A percentile compares a stretch with the other conserved stretches of the same genome.
phyloP scores from a whole-genome alignment of 2,329 filamentous ascomycete species.

The Didymella keratinophila region DNA sequence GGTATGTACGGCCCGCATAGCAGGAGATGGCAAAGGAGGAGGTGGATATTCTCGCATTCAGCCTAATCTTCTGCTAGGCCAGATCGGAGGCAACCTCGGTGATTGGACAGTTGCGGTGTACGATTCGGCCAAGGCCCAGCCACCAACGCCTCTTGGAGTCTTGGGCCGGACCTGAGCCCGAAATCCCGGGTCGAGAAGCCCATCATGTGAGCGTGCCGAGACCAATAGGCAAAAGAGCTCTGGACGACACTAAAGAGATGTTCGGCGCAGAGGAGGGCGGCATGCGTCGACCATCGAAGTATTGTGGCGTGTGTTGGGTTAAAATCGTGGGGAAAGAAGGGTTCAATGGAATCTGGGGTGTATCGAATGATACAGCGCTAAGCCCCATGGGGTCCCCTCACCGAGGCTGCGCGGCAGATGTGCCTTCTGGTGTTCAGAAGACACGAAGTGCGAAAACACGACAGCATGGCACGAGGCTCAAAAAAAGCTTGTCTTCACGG shows the following conservation, averaged over 20 bases:
- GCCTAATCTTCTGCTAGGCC: slow-evolving; percentile 24
- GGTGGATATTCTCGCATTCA: slow-evolving; percentile 26
- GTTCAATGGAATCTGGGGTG: background rate
- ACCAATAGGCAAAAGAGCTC: background rate
- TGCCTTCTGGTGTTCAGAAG: background rate
- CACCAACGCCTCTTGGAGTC: slow-evolving; percentile 27
- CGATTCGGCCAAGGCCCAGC: slow-evolving; percentile 25
- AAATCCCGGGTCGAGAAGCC: slow-evolving; percentile 17
- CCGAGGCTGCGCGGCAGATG: background rate
- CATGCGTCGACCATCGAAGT: background rate
- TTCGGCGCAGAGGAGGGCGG: background rate
- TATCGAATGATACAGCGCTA: background rate
- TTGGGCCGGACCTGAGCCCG: slow-evolving; percentile 22
- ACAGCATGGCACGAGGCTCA: background rate
- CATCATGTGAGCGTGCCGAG: too few relatives aligned
- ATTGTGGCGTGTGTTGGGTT: background rate
- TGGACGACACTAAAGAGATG: background rate
- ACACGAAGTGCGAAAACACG: background rate
- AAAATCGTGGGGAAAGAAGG: background rate
- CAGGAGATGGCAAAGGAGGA: slow-evolving; percentile 23
- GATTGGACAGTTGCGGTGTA: slow-evolving; percentile 5
- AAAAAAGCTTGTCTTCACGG: background rate
- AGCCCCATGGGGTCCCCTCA: background rate
- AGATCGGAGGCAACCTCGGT: background rate
- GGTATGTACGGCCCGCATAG: slow-evolving; percentile 25